A percentile compares a stretch with the other conserved stretches of the same genome.
Evolutionary conservation across 73 alveolate species (phyloP).

Genomic region (Stentor roeselii): DNA sequence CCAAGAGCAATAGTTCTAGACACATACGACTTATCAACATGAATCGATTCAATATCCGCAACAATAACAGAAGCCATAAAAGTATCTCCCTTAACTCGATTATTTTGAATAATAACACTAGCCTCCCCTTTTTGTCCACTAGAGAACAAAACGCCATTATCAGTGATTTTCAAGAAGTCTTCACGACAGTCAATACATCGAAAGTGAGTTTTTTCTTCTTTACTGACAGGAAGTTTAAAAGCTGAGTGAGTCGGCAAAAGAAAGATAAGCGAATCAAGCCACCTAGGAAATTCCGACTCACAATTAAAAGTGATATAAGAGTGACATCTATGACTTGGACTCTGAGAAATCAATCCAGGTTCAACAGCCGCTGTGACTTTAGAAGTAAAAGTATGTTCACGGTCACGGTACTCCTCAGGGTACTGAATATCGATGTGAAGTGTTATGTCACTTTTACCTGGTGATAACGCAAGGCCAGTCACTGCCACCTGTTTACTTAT

Average conservation of each 20-base stretch:
- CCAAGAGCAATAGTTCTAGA: slow-evolving; percentile 56
- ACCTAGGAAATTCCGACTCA: slow-evolving; percentile 6
- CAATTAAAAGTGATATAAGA: slow-evolving; percentile 10
- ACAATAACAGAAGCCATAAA: slow-evolving; percentile 16
- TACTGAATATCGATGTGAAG: slow-evolving; percentile 51
- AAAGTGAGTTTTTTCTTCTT: slow-evolving; percentile 12
- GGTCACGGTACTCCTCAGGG: slow-evolving; percentile 47
- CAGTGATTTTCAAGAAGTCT: slow-evolving; percentile 1
- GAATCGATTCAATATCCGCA: slow-evolving; percentile 42
- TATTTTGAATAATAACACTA: slow-evolving; percentile 4
- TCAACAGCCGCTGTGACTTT: slow-evolving; percentile 37
- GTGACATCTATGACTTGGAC: slow-evolving; percentile 9
- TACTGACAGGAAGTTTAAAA: background rate
- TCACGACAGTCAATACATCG: slow-evolving; percentile 20
- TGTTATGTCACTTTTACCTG: slow-evolving; percentile 25
- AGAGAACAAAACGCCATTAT: background rate
- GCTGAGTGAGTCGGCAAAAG: slow-evolving; percentile 6
- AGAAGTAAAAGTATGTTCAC: slow-evolving; percentile 42
- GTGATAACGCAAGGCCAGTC: slow-evolving; percentile 13
- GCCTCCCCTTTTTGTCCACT: slow-evolving; percentile 16
- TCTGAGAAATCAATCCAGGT: slow-evolving; percentile 7
- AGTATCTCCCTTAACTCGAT: background rate
- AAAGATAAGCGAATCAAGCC: slow-evolving; percentile 14
- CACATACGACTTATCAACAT: slow-evolving; percentile 45
- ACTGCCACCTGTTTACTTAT: slow-evolving; percentile 25